Evolutionary conservation across 2,329 filamentous ascomycete species (phyloP).

Genomic region (Fusarium torulosum): DNA sequence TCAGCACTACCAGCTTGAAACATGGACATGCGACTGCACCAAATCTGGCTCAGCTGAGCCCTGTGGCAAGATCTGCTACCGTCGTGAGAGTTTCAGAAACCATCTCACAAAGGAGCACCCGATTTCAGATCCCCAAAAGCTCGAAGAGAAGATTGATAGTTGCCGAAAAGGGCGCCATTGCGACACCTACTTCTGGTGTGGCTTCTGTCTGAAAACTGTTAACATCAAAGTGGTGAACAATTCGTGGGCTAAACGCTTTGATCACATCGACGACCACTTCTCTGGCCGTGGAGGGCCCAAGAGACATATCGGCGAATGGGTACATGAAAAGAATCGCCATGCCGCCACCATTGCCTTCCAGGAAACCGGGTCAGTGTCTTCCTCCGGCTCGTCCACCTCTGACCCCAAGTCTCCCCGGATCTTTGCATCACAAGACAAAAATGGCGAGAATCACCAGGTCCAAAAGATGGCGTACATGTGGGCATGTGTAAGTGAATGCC

Average conservation of each 20-base stretch:
- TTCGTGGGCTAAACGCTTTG: constrained; percentile 68
- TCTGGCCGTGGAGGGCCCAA: constrained; percentile 61
- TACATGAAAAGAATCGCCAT: constrained; percentile 48
- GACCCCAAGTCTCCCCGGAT: constrained; percentile 11
- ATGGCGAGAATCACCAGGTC: constrained; percentile 15
- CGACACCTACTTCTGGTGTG: constrained; percentile 84
- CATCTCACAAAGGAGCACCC: constrained; percentile 71
- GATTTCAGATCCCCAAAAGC: constrained; percentile 46
- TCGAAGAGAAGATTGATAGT: constrained; percentile 62
- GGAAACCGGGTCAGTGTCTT: constrained; percentile 2
- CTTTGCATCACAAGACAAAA: constrained; percentile 18
- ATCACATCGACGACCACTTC: constrained; percentile 84
- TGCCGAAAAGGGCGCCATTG: constrained; percentile 74
- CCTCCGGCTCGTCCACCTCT: constrained; percentile 8
- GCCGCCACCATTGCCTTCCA: not conserved
- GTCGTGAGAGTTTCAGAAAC: constrained; percentile 68
- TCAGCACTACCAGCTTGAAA: constrained; percentile 79
- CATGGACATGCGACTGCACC: constrained; percentile 75
- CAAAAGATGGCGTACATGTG: constrained; percentile 45
- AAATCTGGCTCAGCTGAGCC: constrained; percentile 33
- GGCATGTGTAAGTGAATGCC: constrained; percentile 49
- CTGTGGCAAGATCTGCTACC: constrained; percentile 72
- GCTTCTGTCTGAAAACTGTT: constrained; percentile 76
- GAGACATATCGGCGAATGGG: constrained; percentile 69
- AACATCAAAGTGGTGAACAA: constrained; percentile 58